Evolutionary conservation across 2,329 filamentous ascomycete genomes (phyloP).

Genomic region (Orbilia brochopaga): DNA sequence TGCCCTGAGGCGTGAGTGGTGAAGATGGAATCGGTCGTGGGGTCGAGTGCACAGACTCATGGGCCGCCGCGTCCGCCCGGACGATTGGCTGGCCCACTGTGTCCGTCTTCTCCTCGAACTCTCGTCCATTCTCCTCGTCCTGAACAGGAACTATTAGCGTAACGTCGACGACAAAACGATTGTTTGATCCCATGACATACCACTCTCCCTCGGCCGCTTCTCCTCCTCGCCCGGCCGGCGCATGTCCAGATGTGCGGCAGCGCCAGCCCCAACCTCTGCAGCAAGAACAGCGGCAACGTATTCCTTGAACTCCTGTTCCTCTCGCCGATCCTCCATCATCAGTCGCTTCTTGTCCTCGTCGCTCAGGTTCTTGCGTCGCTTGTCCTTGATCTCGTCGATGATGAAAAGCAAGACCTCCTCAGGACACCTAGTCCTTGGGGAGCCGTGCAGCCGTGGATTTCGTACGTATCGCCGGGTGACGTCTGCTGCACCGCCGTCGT

Average conservation of each 20-base stretch:
- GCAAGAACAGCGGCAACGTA: conserved; percentile 77
- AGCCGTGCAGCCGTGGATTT: conserved; percentile 71
- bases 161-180: conserved; percentile 1
- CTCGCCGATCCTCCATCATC: conserved; percentile 77
- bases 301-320: conserved; percentile 75
- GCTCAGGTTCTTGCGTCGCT: conserved; percentile 80
- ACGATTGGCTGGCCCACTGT: conserved; percentile 45
- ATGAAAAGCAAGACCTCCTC: conserved; percentile 92
- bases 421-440: conserved; percentile 77
- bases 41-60: conserved; percentile 21
- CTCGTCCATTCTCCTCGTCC: conserved; percentile 54
- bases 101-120: conserved; percentile 54
- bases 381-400: conserved; percentile 84
- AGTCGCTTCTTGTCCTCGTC: conserved; percentile 84
- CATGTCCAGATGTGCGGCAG: conserved; percentile 44
- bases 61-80: conserved; percentile 47
- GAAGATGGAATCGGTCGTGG: conserved; percentile 14
- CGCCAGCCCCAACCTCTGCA: conserved; percentile 50
- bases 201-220: conserved; percentile 54
- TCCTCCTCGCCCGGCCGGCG: conserved; percentile 43
- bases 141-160: conserved; percentile 50
- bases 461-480: conserved; percentile 73
- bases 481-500: conserved; percentile 73
- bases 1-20: conserved; percentile 24
- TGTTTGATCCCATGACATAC: conserved; percentile 46